phyloP scores from a whole-genome alignment of 306 rosid species.

The Vigna angularis region DNA sequence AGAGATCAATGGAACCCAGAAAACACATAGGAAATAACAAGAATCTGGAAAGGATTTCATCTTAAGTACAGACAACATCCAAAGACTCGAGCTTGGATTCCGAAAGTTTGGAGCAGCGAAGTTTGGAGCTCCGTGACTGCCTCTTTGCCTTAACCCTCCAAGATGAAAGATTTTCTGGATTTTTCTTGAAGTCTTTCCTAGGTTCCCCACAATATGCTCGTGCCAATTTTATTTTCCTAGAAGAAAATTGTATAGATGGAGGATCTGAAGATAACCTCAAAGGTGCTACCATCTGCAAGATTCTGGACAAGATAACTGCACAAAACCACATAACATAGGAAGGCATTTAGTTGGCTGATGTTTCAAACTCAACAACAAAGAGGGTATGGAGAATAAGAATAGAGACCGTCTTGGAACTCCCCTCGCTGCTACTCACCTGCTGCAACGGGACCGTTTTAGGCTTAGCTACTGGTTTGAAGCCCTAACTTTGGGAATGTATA shows the following conservation, averaged over 20 bases:
- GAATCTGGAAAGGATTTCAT: too few relatives aligned
- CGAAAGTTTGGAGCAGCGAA: too few relatives aligned
- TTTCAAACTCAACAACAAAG: conserved; percentile 12
- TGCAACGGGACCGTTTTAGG: too few relatives aligned
- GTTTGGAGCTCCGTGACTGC: too few relatives aligned
- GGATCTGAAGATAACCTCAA: conserved; percentile 61
- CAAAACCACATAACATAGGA: conserved; percentile 35
- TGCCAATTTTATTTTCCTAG: conserved; percentile 74
- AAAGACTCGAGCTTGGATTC: too few relatives aligned
- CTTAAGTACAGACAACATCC: too few relatives aligned
- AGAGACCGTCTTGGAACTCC: too few relatives aligned
- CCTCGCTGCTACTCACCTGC: too few relatives aligned
- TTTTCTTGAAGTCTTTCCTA: conserved; percentile 59
- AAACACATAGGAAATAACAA: too few relatives aligned
- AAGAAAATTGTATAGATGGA: conserved; percentile 54
- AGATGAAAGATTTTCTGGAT: conserved; percentile 75
- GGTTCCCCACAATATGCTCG: conserved; percentile 65
- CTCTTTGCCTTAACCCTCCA: conserved; percentile 46
- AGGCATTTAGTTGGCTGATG: conserved; percentile 20
- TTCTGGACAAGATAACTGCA: conserved; percentile 80
- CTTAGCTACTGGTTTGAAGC: too few relatives aligned
- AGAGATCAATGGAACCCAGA: too few relatives aligned
- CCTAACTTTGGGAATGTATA: too few relatives aligned
- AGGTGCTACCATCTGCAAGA: conserved; percentile 68
- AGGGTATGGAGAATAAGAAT: neutral